Evolutionary conservation across 2,329 filamentous ascomycete genomes (phyloP), one percentile per base, ranked within the genome.

Genomic region (Aspergillus sp.): DNA sequence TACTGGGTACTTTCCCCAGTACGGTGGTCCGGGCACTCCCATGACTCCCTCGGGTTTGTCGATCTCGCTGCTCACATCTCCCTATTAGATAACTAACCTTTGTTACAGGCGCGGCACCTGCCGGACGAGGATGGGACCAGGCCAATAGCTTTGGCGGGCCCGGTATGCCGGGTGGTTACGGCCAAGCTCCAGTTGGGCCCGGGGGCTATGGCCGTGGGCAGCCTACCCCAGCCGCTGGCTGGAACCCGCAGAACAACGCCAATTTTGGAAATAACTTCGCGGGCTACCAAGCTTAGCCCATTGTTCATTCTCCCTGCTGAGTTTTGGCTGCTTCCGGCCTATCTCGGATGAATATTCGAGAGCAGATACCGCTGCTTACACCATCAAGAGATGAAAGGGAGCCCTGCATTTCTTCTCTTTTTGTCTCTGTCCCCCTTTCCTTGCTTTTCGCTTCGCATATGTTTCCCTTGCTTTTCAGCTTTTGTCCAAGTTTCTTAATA

Each of bases 1-100:
- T 27, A 82, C 85, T 38, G 68, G 71, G 22, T 95, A 86, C 69
- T 96, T 95, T 62, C 86, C 89, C 46, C 91, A 96, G 65, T 96
- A 96, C 57, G 81, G 82, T 56, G 84, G 84, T 74, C 75, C 71
- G 40, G 62, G 60, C 41, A 67, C 66, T 45, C 68, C 72, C 15
- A 78, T 80, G 71, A 80, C 71, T 57, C 70, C 71, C 51, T 67
- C 71, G 68, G 69, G 67, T 14, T 17, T 8, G n/a, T 33, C 20
- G 32, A 15, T 24, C 26, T 24, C 15, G 25, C 32, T 15, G 19
- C 26, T 22, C 26, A n/a, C 24, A 13, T 32, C 19, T 12, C 30
- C 26, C 15, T 13, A 12, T 26, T 20, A 34, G 15, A 34, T 32
- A 15, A 28, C 40, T 47, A 36, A 44, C 26, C 29, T 38, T 34